Conservation (phyloP, 257 asterid genomes). For the Nicotiana obtusifolia region DNA sequence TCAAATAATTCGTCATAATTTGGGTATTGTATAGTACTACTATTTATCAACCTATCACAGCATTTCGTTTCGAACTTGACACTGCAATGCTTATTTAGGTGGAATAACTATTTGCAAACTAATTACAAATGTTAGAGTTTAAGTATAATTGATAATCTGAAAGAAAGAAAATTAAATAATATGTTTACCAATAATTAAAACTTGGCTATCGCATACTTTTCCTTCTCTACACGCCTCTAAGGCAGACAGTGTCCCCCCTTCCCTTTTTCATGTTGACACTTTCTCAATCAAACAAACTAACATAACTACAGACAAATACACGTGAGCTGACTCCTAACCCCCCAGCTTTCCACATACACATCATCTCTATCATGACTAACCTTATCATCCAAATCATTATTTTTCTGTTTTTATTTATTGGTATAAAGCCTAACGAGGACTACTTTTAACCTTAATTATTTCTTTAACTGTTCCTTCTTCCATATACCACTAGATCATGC, state of each 20-base stretch:
- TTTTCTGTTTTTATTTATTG: neutral
- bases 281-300: neutral
- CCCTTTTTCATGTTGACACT: neutral
- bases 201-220: neutral
- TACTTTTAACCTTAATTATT: neutral
- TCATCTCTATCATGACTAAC: constrained; percentile 3
- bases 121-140: neutral
- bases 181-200: neutral
- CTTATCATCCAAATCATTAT: neutral
- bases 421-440: neutral
- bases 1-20: too few species aligned
- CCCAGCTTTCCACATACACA: neutral
- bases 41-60: neutral
- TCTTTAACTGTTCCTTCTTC: too few species aligned
- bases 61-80: neutral
- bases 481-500: neutral
- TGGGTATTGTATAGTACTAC: too few species aligned
- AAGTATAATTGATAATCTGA: neutral
- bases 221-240: neutral
- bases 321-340: constrained; percentile 10
- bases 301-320: neutral
- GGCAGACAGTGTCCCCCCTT: neutral
- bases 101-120: neutral
- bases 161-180: neutral
- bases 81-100: too few species aligned